These are phyloP conservation scores for Solanum dulcamara DNA, from an alignment of 257 asterid genomes.

Conservation along the genomic window DNA sequence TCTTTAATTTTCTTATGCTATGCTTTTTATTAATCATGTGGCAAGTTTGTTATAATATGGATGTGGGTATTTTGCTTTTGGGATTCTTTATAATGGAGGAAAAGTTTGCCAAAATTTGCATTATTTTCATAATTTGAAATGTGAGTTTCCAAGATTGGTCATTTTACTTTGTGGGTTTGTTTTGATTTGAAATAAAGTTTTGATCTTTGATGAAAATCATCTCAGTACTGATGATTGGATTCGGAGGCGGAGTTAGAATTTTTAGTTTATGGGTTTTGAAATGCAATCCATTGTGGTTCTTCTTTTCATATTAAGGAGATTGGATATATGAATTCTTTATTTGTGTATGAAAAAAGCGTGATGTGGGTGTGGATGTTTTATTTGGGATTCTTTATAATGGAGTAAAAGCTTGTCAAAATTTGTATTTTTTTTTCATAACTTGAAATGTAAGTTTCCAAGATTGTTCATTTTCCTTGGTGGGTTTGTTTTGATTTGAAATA, in stretches of 20 bases:
- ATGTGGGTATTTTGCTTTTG: background rate
- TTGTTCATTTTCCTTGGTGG: background rate
- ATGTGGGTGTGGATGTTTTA: background rate
- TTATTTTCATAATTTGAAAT: background rate
- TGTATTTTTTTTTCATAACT: background rate
- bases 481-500: background rate
- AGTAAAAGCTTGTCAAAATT: background rate
- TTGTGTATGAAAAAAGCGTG: background rate
- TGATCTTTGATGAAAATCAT: background rate
- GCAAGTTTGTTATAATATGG: conserved; percentile 4
- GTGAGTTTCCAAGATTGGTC: background rate
- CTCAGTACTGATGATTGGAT: background rate
- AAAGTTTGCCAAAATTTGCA: background rate
- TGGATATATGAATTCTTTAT: background rate
- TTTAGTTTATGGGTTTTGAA: background rate
- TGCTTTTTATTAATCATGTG: conserved; percentile 9
- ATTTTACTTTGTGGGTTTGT: background rate
- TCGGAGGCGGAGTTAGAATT: background rate
- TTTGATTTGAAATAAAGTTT: background rate
- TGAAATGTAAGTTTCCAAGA: background rate
- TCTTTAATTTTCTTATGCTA: background rate
- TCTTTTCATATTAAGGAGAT: background rate
- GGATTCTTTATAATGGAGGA: background rate
- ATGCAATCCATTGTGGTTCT: background rate
- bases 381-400: background rate